Conservation (phyloP, 768 basidiomycete species). For the Holtermannia corniformis region DNA sequence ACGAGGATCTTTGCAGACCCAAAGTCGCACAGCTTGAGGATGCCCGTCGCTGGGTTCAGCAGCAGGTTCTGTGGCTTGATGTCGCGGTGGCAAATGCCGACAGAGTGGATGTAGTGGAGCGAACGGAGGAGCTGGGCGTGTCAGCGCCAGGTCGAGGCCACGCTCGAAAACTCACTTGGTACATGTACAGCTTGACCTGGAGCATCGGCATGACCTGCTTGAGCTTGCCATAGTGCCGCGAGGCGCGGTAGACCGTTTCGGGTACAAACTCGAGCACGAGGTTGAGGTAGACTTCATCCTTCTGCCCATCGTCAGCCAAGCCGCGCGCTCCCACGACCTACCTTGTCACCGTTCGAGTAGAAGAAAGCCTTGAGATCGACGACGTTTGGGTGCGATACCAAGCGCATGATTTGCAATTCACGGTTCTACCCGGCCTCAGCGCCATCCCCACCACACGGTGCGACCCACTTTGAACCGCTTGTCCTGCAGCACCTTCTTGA, state of each 20-base stretch:
- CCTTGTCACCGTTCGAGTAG: slow-evolving; percentile 99
- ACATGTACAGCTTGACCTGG: slow-evolving; percentile 99
- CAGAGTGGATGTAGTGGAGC: slow-evolving; percentile 96
- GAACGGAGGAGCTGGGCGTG: slow-evolving; percentile 76
- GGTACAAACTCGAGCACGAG: slow-evolving; percentile 98
- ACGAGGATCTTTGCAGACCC: slow-evolving; percentile 98
- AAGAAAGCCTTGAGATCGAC: slow-evolving; percentile 97
- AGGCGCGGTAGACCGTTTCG: slow-evolving; percentile 97
- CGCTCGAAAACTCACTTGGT: slow-evolving; percentile 42
- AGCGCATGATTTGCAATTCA: slow-evolving; percentile 97
- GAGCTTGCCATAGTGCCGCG: slow-evolving; percentile 96
- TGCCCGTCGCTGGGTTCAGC: slow-evolving; percentile 90
- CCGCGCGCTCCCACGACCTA: slow-evolving; percentile 39
- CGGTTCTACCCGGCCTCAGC: slow-evolving; percentile 61
- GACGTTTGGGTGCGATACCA: slow-evolving; percentile 93
- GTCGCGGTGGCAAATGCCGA: slow-evolving; percentile 98
- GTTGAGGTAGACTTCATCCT: slow-evolving; percentile 99
- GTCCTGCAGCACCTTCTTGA: slow-evolving; percentile 99
- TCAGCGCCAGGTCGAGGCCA: background rate
- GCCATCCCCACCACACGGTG: background rate
- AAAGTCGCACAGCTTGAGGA: slow-evolving; percentile 97
- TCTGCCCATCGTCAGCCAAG: slow-evolving; percentile 48
- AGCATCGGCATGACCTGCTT: slow-evolving; percentile 99
- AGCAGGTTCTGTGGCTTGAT: slow-evolving; percentile 99
- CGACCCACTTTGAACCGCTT: slow-evolving; percentile 97